These are phyloP conservation scores for Kwoniella newhampshirensis DNA, from an alignment of 768 basidiomycete species.

Conservation along the genomic window DNA sequence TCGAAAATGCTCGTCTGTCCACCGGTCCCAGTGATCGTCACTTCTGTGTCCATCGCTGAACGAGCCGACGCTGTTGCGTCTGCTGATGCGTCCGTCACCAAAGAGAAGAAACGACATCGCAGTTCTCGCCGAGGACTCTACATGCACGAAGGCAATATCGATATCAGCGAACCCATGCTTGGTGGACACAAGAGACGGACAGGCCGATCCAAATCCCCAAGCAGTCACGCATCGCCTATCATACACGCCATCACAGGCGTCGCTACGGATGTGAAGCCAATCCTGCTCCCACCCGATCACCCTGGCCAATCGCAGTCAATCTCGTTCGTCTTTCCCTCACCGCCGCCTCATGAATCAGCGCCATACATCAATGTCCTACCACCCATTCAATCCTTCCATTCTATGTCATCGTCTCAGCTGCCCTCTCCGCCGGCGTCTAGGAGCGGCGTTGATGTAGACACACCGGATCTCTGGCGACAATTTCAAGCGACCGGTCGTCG, in stretches of 20 bases:
- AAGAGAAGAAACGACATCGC: constrained; percentile 23
- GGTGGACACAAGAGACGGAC: not conserved
- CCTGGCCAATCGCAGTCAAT: constrained; percentile 35
- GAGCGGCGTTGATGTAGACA: constrained; percentile 6
- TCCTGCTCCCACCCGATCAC: constrained; percentile 30
- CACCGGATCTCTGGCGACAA: constrained; percentile 20
- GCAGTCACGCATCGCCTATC: constrained; percentile 5
- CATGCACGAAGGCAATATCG: constrained; percentile 46
- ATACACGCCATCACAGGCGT: constrained; percentile 17
- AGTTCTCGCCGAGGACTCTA: constrained; percentile 40
- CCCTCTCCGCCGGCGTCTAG: constrained; percentile 18
- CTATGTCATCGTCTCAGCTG: constrained; percentile 9
- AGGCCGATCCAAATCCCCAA: not conserved
- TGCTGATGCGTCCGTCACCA: constrained; percentile 9
- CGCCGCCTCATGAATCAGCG: constrained; percentile 14
- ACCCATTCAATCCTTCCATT: not conserved
- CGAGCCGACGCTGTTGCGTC: constrained; percentile 20
- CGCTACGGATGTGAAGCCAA: constrained; percentile 34
- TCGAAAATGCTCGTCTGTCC: constrained; percentile 25
- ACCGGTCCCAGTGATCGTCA: constrained; percentile 30
- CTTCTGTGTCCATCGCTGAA: constrained; percentile 19
- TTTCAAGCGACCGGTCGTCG: constrained; percentile 37
- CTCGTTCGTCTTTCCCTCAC: constrained; percentile 40
- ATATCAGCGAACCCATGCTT: constrained; percentile 27
- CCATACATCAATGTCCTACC: constrained; percentile 14